These are phyloP conservation scores for Fusarium sp. DNA, from an alignment of 2,329 filamentous ascomycete genomes.

Conservation along the genomic window DNA sequence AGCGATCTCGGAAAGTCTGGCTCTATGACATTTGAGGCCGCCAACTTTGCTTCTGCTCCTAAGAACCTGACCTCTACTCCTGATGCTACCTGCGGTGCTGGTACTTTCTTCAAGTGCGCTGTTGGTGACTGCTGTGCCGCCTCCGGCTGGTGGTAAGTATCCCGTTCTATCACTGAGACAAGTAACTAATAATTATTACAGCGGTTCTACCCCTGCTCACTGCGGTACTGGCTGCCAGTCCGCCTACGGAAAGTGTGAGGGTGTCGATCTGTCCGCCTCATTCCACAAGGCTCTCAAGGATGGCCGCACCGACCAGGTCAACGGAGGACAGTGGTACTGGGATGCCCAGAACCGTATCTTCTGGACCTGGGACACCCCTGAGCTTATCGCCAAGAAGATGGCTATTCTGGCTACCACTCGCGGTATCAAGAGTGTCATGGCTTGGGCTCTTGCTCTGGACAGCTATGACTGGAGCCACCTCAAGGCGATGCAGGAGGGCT, in stretches of 20 bases:
- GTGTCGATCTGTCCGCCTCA: constrained; percentile 33
- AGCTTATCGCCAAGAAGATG: constrained; percentile 63
- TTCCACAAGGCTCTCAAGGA: constrained; percentile 60
- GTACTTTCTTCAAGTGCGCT: constrained; percentile 34
- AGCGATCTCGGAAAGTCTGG: constrained; percentile 67
- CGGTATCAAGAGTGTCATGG: constrained; percentile 64
- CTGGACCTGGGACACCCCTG: constrained; percentile 69
- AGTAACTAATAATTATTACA: neutral
- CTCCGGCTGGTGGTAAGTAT: constrained; percentile 45
- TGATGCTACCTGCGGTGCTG: constrained; percentile 41
- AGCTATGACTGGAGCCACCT: constrained; percentile 59
- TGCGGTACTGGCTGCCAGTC: constrained; percentile 42
- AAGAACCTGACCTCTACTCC: constrained; percentile 36
- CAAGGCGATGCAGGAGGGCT: constrained; percentile 55
- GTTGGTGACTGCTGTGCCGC: constrained; percentile 33
- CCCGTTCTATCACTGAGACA: rapidly evolving
- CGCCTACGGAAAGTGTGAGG: constrained; percentile 38
- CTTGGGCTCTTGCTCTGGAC: constrained; percentile 67
- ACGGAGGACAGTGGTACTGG: constrained; percentile 69
- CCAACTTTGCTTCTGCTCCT: constrained; percentile 45
- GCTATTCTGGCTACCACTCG: constrained; percentile 57
- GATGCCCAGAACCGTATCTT: constrained; percentile 60
- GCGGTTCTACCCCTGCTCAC: constrained; percentile 39
- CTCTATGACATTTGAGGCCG: constrained; percentile 56
- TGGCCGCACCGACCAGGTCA: constrained; percentile 59